Evolutionary conservation across 2,329 filamentous ascomycete genomes (phyloP).

Genomic region (Drechslera avenae): DNA sequence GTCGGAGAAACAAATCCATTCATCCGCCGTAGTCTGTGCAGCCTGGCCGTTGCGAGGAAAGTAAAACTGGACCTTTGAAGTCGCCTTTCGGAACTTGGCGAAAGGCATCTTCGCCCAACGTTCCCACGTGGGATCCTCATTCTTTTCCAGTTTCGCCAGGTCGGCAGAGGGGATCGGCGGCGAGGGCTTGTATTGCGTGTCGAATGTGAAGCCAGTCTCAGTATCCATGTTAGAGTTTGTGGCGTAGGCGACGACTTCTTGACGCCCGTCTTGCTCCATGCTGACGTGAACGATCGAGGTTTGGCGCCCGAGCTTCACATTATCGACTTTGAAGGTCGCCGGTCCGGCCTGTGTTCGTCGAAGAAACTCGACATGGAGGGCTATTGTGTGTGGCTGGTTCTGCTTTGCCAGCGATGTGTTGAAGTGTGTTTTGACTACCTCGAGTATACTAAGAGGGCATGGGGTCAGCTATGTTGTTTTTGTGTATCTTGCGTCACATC

Average conservation of each 20-base stretch:
- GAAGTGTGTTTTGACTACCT: constrained; percentile 65
- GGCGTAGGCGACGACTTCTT: constrained; percentile 68
- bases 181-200: constrained; percentile 60
- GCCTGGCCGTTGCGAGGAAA: constrained; percentile 56
- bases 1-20: constrained; percentile 69
- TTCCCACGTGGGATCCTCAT: constrained; percentile 57
- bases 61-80: constrained; percentile 57
- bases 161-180: constrained; percentile 53
- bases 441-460: constrained; percentile 55
- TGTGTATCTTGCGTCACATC: background rate
- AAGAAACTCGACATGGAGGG: constrained; percentile 69
- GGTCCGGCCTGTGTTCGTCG: constrained; percentile 65
- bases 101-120: constrained; percentile 53
- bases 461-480: constrained; percentile 2
- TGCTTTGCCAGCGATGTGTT: constrained; percentile 60
- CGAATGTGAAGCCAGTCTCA: constrained; percentile 63
- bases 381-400: constrained; percentile 66
- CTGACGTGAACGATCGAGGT: constrained; percentile 68
- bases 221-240: constrained; percentile 66
- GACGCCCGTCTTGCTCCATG: constrained; percentile 61
- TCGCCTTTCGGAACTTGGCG: constrained; percentile 56
- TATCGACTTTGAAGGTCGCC: constrained; percentile 62
- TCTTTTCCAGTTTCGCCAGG: constrained; percentile 49
- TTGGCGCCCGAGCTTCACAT: constrained; percentile 68
- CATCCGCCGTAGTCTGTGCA: constrained; percentile 57